Percentiles rank a stretch among this genome's conserved stretches.
Conservation (phyloP, 306 rosid species). For the Erythrophleum fordii region DNA sequence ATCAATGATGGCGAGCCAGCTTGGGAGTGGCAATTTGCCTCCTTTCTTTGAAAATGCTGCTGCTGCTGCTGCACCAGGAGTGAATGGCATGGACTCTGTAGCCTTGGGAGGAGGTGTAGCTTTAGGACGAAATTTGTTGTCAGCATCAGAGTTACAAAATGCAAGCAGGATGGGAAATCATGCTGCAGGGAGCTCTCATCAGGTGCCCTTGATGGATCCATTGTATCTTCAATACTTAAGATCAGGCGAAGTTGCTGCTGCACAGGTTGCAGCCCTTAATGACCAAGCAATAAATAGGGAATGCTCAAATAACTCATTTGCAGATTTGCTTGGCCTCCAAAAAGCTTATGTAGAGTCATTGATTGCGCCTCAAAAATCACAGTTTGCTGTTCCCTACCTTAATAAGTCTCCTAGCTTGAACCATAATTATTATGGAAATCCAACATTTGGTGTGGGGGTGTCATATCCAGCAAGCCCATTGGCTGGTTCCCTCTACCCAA, state of each 20-base stretch:
- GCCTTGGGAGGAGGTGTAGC: conserved; percentile 67
- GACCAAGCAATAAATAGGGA: conserved; percentile 73
- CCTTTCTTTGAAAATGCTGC: conserved; percentile 72
- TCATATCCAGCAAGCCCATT: conserved; percentile 89
- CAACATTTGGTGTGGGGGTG: conserved; percentile 51
- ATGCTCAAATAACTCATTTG: conserved; percentile 60
- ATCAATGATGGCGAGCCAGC: conserved; percentile 73
- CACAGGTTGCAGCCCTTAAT: conserved; percentile 75
- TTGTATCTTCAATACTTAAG: conserved; percentile 75
- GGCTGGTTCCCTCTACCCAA: conserved; percentile 70
- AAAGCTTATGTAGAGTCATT: conserved; percentile 77
- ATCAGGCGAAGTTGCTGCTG: conserved; percentile 80
- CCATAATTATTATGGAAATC: conserved; percentile 64
- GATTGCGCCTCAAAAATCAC: conserved; percentile 70
- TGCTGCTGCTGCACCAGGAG: conserved; percentile 57
- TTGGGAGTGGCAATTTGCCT: conserved; percentile 70
- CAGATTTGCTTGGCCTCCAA: conserved; percentile 69
- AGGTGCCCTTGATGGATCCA: conserved; percentile 75
- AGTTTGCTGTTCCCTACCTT: conserved; percentile 60
- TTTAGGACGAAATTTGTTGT: conserved; percentile 57
- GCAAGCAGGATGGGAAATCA: conserved; percentile 69
- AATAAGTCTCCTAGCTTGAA: conserved; percentile 68
- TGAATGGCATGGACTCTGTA: conserved; percentile 70
- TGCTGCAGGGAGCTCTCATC: conserved; percentile 62
- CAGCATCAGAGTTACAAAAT: conserved; percentile 72